These are phyloP conservation scores for Acer yangbiense DNA, from an alignment of 345 rosid species.

Conservation along the genomic window DNA sequence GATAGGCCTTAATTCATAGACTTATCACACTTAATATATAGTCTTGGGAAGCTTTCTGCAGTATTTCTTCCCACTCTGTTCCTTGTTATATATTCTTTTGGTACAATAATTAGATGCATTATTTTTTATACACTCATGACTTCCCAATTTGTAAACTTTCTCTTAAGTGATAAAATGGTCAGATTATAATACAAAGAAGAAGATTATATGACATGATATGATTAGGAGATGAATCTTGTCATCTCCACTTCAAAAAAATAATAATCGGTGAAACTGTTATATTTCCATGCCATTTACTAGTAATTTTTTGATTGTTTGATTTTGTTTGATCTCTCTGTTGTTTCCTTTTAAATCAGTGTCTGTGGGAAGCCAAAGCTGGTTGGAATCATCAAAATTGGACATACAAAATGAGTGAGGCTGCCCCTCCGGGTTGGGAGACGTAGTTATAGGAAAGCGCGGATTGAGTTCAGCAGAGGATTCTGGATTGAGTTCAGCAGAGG, in stretches of 20 bases:
- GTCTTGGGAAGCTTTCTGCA: conserved; percentile 10
- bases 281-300: background rate
- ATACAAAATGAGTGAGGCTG: background rate
- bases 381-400: background rate
- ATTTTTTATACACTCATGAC: background rate
- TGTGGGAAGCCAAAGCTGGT: background rate
- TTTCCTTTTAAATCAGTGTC: background rate
- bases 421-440: background rate
- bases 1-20: background rate
- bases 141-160: background rate
- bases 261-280: background rate
- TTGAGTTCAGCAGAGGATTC: too few relatives aligned
- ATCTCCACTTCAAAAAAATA: too few relatives aligned
- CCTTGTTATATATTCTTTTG: background rate
- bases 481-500: too few relatives aligned
- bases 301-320: background rate
- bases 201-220: background rate
- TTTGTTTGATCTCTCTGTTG: background rate
- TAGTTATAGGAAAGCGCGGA: background rate
- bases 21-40: background rate
- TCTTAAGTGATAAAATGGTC: background rate
- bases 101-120: background rate
- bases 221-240: background rate
- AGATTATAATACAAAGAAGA: background rate
- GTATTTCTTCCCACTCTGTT: background rate